Conservation (phyloP, 169 alveolate genomes). For the Miamiensis avidus region DNA sequence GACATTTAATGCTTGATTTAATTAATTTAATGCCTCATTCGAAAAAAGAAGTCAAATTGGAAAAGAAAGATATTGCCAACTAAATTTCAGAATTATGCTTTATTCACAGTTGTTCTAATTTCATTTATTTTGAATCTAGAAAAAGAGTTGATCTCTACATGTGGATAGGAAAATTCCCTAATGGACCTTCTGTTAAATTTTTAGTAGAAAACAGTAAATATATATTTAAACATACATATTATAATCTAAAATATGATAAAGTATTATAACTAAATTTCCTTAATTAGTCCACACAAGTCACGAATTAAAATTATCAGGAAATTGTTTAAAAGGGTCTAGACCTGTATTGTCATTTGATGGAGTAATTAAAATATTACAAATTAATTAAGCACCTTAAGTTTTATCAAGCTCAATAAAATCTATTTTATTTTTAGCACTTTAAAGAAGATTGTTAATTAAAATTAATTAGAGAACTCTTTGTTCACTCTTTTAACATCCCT, state of each 20-base stretch:
- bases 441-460: slow-evolving; percentile 52
- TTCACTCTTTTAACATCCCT: slow-evolving; percentile 93
- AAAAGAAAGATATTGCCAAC: slow-evolving; percentile 76
- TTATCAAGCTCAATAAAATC: too few species aligned
- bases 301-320: slow-evolving; percentile 95
- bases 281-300: slow-evolving; percentile 87
- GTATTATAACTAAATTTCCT: neutral
- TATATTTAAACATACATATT: neutral
- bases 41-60: slow-evolving; percentile 91
- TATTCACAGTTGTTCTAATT: slow-evolving; percentile 88
- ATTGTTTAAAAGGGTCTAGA: slow-evolving; percentile 93
- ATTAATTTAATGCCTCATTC: slow-evolving; percentile 97
- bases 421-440: too few species aligned
- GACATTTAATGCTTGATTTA: slow-evolving; percentile 94
- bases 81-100: slow-evolving; percentile 66
- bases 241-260: neutral
- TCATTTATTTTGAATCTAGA: slow-evolving; percentile 91
- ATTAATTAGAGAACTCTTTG: slow-evolving; percentile 64
- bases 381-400: too few species aligned
- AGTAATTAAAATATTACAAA: too few species aligned
- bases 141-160: slow-evolving; percentile 87
- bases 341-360: slow-evolving; percentile 95
- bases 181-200: slow-evolving; percentile 96
- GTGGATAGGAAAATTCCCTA: slow-evolving; percentile 95
- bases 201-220: slow-evolving; percentile 83